Conservation (phyloP, 345 rosid genomes). For the Nephelium lappaceum region DNA sequence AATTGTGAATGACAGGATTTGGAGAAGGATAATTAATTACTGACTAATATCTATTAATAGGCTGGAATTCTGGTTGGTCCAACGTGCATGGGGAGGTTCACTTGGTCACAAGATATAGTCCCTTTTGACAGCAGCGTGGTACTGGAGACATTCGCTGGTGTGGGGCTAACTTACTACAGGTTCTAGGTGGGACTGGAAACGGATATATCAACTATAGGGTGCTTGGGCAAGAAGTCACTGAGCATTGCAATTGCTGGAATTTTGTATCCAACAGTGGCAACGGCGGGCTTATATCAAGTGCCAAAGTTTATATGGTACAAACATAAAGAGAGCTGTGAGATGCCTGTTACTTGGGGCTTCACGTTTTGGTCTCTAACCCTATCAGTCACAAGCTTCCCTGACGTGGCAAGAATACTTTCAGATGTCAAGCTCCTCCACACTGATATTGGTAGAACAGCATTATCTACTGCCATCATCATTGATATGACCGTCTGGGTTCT, state of each 20-base stretch:
- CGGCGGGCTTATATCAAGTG: slow-evolving; percentile 1
- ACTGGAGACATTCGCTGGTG: slow-evolving; percentile 18
- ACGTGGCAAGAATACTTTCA: slow-evolving; percentile 33
- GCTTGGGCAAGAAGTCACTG: slow-evolving; percentile 19
- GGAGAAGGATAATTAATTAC: too few relatives aligned
- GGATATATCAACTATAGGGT: slow-evolving; percentile 21
- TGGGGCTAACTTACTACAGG: slow-evolving; percentile 32
- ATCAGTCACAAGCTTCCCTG: slow-evolving; percentile 35
- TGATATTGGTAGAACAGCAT: slow-evolving; percentile 28
- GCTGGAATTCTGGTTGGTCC: slow-evolving; percentile 21
- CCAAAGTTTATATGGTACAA: background rate
- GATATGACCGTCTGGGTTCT: slow-evolving; percentile 31
- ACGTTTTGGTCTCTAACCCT: slow-evolving; percentile 27
- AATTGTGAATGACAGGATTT: too few relatives aligned
- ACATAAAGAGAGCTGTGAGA: background rate
- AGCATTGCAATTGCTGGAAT: slow-evolving; percentile 19
- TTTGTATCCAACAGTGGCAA: slow-evolving; percentile 12
- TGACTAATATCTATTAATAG: slow-evolving; percentile 7
- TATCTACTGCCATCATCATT: slow-evolving; percentile 22
- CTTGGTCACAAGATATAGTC: background rate
- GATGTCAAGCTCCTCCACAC: slow-evolving; percentile 38
- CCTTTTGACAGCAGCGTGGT: slow-evolving; percentile 7
- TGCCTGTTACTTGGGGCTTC: background rate
- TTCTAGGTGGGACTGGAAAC: slow-evolving; percentile 42
- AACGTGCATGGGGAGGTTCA: background rate